Conservation (phyloP, 2,329 filamentous ascomycete genomes). For the Pyrenophora tritici-repentis region DNA sequence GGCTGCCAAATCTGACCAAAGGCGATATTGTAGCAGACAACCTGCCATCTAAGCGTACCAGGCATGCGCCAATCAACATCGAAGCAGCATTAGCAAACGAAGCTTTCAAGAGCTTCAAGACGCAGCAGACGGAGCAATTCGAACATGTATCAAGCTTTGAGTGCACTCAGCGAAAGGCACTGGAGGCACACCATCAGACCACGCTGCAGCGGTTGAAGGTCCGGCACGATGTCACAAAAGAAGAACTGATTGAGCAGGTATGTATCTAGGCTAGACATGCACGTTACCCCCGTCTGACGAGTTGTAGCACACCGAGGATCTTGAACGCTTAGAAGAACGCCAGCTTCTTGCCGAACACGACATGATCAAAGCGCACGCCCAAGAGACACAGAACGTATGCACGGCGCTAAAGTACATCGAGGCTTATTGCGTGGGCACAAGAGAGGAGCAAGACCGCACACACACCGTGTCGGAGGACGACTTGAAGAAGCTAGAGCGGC, state of each 20-base stretch:
- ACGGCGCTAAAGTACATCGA: conserved; percentile 56
- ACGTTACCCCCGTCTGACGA: conserved; percentile 20
- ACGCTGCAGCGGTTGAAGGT: conserved; percentile 27
- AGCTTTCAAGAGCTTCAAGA: conserved; percentile 31
- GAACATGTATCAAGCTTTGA: conserved; percentile 40
- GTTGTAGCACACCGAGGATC: conserved; percentile 43
- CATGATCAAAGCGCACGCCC: conserved; percentile 48
- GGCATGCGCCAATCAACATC: conserved; percentile 26
- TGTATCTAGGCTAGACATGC: conserved; percentile 3
- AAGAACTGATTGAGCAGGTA: conserved; percentile 37
- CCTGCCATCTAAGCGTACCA: conserved; percentile 13
- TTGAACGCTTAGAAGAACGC: conserved; percentile 52
- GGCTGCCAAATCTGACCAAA: conserved; percentile 18
- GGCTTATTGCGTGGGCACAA: conserved; percentile 52
- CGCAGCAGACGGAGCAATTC: conserved; percentile 39
- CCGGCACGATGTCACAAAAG: conserved; percentile 28
- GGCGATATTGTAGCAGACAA: conserved; percentile 10
- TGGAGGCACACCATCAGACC: conserved; percentile 32
- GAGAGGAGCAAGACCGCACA: conserved; percentile 25
- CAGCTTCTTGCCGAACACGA: conserved; percentile 52
- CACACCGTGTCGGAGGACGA: conserved; percentile 53
- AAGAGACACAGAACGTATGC: conserved; percentile 50
- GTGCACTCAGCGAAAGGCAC: conserved; percentile 38
- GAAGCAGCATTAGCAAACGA: conserved; percentile 32
- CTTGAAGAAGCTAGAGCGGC: conserved; percentile 50